Evolutionary conservation across 208 protist species (phyloP).

Genomic region (Novymonas esmeraldas): DNA sequence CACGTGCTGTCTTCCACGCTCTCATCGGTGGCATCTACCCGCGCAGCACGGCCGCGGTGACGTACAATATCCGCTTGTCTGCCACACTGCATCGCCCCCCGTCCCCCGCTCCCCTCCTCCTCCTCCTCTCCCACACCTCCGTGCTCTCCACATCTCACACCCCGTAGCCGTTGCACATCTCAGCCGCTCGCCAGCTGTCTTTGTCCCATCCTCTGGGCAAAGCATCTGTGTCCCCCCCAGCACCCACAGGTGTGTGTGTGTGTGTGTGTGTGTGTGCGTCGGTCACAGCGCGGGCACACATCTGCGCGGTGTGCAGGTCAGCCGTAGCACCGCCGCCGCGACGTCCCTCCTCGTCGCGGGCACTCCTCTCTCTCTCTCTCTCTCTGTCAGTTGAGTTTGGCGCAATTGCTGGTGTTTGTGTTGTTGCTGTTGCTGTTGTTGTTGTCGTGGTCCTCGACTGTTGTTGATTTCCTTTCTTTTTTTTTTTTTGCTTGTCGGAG

Average conservation of each 20-base stretch:
- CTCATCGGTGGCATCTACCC: too few relatives aligned
- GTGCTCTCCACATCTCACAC: neutral
- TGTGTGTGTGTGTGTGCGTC: constrained; percentile 8
- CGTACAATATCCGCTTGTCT: too few relatives aligned
- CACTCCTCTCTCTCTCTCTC: constrained; percentile 15
- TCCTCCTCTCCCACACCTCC: neutral
- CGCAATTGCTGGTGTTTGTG: too few relatives aligned
- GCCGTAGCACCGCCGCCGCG: too few relatives aligned
- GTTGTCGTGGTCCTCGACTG: too few relatives aligned
- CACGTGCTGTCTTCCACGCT: too few relatives aligned
- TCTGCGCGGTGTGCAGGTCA: too few relatives aligned
- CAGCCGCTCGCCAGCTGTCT: neutral
- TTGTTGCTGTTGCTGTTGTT: too few relatives aligned
- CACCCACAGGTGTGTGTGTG: neutral
- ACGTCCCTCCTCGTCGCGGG: neutral
- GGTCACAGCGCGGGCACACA: neutral
- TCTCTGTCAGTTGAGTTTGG: neutral
- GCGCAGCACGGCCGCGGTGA: too few relatives aligned
- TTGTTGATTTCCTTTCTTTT: too few relatives aligned
- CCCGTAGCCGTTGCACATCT: neutral
- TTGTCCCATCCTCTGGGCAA: neutral
- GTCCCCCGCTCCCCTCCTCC: neutral
- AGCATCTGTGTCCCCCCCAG: neutral
- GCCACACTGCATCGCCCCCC: neutral
- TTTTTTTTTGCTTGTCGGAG: too few relatives aligned